phyloP scores from a whole-genome alignment of 177 flowering plant species.

The Vitis hybrid region DNA sequence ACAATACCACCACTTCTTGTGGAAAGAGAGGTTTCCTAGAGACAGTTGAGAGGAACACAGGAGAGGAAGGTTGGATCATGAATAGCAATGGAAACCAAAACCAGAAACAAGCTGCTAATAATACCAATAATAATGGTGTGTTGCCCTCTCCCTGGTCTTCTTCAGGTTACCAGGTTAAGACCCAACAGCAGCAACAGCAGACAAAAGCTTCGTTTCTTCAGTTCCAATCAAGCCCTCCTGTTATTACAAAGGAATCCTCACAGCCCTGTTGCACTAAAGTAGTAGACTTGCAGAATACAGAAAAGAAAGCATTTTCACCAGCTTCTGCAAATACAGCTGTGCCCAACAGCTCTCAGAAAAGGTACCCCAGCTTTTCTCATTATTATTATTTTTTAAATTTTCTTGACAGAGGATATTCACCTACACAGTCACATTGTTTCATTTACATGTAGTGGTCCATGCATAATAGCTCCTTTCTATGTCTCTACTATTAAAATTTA shows the following conservation, averaged over 20 bases:
- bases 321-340: constrained; percentile 57
- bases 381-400: constrained; percentile 10
- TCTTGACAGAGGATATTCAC: constrained; percentile 38
- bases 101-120: constrained; percentile 9
- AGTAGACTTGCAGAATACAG: constrained; percentile 47
- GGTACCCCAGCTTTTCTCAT: constrained; percentile 42
- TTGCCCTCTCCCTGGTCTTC: constrained; percentile 25
- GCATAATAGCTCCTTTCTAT: neutral
- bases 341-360: constrained; percentile 72
- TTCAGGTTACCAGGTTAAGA: neutral
- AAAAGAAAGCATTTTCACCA: constrained; percentile 53
- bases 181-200: constrained; percentile 26
- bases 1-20: neutral
- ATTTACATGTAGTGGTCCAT: constrained; percentile 25
- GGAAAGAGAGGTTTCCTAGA: constrained; percentile 24
- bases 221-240: constrained; percentile 23
- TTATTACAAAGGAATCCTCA: constrained; percentile 39
- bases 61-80: neutral
- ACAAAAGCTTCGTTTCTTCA: constrained; percentile 6
- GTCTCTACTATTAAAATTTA: neutral
- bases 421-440: constrained; percentile 6
- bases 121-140: neutral
- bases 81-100: constrained; percentile 11
- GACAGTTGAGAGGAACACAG: constrained; percentile 7
- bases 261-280: constrained; percentile 43